phyloP scores from a whole-genome alignment of 2,329 filamentous ascomycete species.

The Salinomyces thailandicus region DNA sequence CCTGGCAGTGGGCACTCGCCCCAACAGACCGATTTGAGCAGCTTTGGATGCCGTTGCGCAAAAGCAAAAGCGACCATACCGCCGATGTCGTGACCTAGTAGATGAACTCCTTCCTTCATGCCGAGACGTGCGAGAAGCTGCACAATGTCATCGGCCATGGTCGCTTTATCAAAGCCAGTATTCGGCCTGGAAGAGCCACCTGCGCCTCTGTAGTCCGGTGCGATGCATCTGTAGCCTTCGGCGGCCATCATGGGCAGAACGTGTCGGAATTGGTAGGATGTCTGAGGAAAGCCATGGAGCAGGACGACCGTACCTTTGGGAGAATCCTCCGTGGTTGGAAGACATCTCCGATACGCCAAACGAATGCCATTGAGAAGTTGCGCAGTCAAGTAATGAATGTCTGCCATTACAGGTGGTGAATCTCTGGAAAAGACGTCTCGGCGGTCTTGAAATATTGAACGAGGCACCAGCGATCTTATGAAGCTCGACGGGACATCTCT shows the following conservation, averaged over 20 bases:
- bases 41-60: conserved; percentile 27
- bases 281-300: conserved; percentile 40
- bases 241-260: conserved; percentile 28
- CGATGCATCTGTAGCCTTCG: conserved; percentile 31
- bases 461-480: not conserved
- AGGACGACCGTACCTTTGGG: conserved; percentile 32
- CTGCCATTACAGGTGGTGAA: not conserved
- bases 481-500: not conserved
- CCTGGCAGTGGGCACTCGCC: conserved; percentile 32
- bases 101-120: conserved; percentile 28
- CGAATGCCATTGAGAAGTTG: not conserved
- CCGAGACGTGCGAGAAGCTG: conserved; percentile 21
- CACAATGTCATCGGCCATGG: conserved; percentile 32
- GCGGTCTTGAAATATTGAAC: too few species aligned
- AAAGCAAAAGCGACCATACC: conserved; percentile 38
- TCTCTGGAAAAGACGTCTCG: too few species aligned
- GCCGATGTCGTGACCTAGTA: conserved; percentile 41
- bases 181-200: conserved; percentile 20
- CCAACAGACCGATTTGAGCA: conserved; percentile 30
- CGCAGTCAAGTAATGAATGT: not conserved
- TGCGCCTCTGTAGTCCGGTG: conserved; percentile 33
- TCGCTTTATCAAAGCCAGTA: conserved; percentile 31
- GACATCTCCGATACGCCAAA: not conserved
- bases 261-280: conserved; percentile 36
- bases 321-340: not conserved